These are phyloP conservation scores for Micromonas pusilla DNA, from an alignment of 139 green algal genomes.

Conservation along the genomic window DNA sequence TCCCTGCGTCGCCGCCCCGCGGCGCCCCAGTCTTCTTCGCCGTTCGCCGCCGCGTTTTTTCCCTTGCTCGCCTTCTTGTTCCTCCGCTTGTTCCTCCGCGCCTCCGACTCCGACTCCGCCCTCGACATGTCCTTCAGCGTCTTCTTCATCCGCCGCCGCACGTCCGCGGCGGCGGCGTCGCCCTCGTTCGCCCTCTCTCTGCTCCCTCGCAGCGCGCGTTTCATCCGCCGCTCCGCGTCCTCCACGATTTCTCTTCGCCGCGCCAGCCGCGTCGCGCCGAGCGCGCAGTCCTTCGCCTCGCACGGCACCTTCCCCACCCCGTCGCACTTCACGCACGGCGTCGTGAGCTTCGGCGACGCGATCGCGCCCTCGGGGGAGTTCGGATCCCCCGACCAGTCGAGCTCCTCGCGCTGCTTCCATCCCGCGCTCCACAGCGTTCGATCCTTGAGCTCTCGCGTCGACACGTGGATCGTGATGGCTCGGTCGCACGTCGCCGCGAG, in stretches of 20 bases:
- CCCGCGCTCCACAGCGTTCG: neutral
- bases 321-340: constrained; percentile 8
- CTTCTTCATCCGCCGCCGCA: neutral
- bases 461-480: neutral
- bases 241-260: neutral
- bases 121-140: constrained; percentile 2
- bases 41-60: neutral
- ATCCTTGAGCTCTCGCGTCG: neutral
- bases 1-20: neutral
- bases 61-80: too few relatives aligned
- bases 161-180: neutral
- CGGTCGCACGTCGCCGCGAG: neutral
- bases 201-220: neutral
- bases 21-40: neutral
- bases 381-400: constrained; percentile 1
- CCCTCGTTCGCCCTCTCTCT: neutral
- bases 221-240: neutral
- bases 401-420: constrained; percentile 14
- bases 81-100: neutral
- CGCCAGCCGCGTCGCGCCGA: neutral
- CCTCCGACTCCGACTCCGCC: neutral
- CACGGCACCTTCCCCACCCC: neutral
- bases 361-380: neutral
- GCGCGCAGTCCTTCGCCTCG: neutral
- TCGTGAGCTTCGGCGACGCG: neutral